Base-by-base conservation (phyloP, 139 green algal species). In the Monoraphidium neglectum region DNA sequence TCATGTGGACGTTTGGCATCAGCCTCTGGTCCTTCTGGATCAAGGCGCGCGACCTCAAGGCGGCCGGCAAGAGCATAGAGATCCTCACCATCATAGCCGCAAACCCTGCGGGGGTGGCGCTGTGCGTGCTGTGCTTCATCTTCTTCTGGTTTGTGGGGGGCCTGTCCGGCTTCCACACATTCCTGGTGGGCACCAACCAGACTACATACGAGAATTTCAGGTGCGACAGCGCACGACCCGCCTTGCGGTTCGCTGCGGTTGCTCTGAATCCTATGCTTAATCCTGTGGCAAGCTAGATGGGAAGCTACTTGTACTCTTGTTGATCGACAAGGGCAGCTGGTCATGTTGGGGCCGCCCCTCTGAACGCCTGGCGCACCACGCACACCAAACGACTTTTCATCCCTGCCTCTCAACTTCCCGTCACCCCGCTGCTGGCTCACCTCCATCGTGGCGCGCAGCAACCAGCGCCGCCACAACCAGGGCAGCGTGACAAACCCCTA, bases 161-260 rank as follows among this genome's bases (percentile, higher is more conserved):
- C 2, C 85, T 99, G 24, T 90, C 84, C 33, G 85, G 81, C 57
- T 97, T 99, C 70, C 97, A 99, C 85, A 86, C 79, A 57, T 98
- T 94, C 82, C 90, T 99, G 38, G 88, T 96, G 43, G 85, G 68
- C 30, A 93, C 75, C 28, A 98, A 98, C 80, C 92, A 96, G 87
- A 99, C 97, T 0, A 99, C 97, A 0, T 99, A 99, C 72, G 96
- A 99, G 84, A 98, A 98, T 84, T 98, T 99, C 79, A 88, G 95
- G 72, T 94, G 90, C 5, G 46, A 18, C 62, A 4, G 68, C 10
- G 24, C 54, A 61, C 54, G 24, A 4, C 4, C 54, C 21, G 21
- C 21, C 54, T 61, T 30, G 21, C 54, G 24, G 54, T 36, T 62
- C 53, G 32, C 21, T 38, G 47, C 47, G 62, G 8, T 37, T 69